Evolutionary conservation across 1,284 basidiomycete species (phyloP).

Genomic region (Cutaneotrichosporon sp.): DNA sequence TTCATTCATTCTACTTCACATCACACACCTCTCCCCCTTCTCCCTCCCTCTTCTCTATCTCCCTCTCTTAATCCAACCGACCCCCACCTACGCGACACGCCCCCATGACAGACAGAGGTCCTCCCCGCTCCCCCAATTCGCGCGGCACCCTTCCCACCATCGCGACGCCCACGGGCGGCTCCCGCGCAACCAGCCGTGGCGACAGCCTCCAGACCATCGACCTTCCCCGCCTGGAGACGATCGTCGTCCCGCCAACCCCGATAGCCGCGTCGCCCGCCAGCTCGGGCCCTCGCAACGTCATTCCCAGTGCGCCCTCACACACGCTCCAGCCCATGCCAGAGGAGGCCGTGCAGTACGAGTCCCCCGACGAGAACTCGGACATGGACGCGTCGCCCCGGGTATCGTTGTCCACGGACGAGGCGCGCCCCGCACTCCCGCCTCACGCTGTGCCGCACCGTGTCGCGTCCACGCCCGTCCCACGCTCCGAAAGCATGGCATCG

Average conservation of each 20-base stretch:
- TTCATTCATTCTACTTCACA: too few relatives aligned
- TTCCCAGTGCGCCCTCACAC: not conserved
- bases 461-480: conserved; percentile 8
- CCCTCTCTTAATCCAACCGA: not conserved
- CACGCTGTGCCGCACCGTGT: conserved; percentile 4
- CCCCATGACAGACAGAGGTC: not conserved
- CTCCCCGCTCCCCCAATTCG: not conserved
- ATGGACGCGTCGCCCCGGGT: conserved; percentile 1
- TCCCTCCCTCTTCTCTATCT: too few relatives aligned
- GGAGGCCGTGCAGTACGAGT: conserved; percentile 11
- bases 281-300: not conserved
- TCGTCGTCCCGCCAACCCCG: conserved; percentile 6
- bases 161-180: not conserved
- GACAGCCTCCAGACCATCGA: not conserved
- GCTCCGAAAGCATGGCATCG: conserved; percentile 2
- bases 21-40: too few relatives aligned
- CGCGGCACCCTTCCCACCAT: not conserved
- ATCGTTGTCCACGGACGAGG: not conserved
- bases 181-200: not conserved
- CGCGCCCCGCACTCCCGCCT: conserved; percentile 2
- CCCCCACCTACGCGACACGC: not conserved
- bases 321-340: not conserved
- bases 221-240: not conserved
- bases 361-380: conserved; percentile 9
- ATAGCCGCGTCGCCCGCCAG: conserved; percentile 1